Percentiles rank a stretch among this genome's conserved stretches.
phyloP scores from a whole-genome alignment of 768 basidiomycete species.

The Leccinum ochraceum region DNA sequence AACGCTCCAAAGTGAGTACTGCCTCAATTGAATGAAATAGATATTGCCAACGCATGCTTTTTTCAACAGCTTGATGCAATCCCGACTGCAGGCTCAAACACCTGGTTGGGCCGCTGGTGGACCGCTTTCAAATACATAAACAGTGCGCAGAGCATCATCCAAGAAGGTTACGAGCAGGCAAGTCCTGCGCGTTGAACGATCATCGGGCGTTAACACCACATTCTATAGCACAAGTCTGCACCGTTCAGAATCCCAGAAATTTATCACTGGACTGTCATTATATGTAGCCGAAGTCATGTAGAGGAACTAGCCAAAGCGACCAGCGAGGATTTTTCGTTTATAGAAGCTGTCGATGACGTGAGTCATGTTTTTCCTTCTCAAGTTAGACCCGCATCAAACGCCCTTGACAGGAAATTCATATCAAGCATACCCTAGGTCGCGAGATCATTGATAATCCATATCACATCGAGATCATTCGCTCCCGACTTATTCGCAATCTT shows the following conservation, averaged over 20 bases:
- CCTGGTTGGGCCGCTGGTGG: conserved; percentile 30
- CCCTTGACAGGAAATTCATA: conserved; percentile 36
- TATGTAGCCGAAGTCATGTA: conserved; percentile 31
- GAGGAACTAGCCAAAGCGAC: conserved; percentile 43
- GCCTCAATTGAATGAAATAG: neutral
- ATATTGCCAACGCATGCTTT: neutral
- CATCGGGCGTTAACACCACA: neutral
- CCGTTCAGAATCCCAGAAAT: conserved; percentile 35
- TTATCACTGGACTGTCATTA: conserved; percentile 42
- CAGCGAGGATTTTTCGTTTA: conserved; percentile 38
- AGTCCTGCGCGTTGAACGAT: neutral
- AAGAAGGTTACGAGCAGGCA: conserved; percentile 36
- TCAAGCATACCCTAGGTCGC: conserved; percentile 37
- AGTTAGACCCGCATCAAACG: neutral
- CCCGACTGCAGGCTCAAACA: conserved; percentile 30
- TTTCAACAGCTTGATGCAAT: conserved; percentile 27
- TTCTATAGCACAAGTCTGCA: conserved; percentile 24
- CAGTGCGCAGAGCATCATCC: conserved; percentile 25
- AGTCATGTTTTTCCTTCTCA: neutral
- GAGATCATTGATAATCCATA: conserved; percentile 17
- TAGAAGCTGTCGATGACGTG: conserved; percentile 36
- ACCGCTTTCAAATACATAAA: conserved; percentile 17
- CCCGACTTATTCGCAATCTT: conserved; percentile 40
- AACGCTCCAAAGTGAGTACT: conserved; percentile 5
- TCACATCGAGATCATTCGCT: conserved; percentile 31